A percentile compares a stretch with the other conserved stretches of the same genome.
Evolutionary conservation across 2,329 filamentous ascomycete species (phyloP).

Genomic region (Colletotrichum scovillei): DNA sequence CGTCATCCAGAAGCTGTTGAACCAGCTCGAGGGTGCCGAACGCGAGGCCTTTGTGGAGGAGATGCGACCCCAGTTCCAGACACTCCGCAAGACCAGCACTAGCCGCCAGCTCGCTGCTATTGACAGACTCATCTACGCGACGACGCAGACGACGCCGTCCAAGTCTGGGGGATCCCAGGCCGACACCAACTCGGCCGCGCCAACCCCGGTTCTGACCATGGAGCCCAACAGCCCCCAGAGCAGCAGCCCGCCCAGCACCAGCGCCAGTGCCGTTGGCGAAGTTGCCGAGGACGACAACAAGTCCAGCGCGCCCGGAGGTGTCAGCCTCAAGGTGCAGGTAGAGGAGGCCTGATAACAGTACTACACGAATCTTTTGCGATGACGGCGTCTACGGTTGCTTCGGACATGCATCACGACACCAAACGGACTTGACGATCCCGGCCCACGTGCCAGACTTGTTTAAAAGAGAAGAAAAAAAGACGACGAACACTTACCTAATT

Average conservation of each 20-base stretch:
- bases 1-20: constrained; percentile 90
- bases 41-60: constrained; percentile 69
- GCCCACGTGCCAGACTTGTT: constrained; percentile 13
- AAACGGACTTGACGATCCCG: constrained; percentile 21
- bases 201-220: constrained; percentile 75
- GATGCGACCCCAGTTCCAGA: constrained; percentile 70
- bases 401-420: constrained; percentile 29
- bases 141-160: constrained; percentile 33
- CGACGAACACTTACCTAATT: constrained; percentile 21
- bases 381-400: constrained; percentile 28
- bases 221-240: constrained; percentile 78
- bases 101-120: constrained; percentile 75
- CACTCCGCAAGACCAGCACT: constrained; percentile 72
- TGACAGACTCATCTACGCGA: constrained; percentile 62
- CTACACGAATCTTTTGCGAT: background rate
- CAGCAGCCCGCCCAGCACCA: constrained; percentile 73
- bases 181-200: constrained; percentile 63
- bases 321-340: constrained; percentile 42
- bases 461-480: background rate
- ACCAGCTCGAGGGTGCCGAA: constrained; percentile 69
- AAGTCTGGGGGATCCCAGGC: constrained; percentile 31
- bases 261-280: constrained; percentile 63
- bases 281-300: constrained; percentile 43
- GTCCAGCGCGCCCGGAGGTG: constrained; percentile 35
- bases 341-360: constrained; percentile 43